A percentile compares a stretch with the other conserved stretches of the same genome.
Conservation (phyloP, 2,329 filamentous ascomycete species). For the Aspergillus versicolor region DNA sequence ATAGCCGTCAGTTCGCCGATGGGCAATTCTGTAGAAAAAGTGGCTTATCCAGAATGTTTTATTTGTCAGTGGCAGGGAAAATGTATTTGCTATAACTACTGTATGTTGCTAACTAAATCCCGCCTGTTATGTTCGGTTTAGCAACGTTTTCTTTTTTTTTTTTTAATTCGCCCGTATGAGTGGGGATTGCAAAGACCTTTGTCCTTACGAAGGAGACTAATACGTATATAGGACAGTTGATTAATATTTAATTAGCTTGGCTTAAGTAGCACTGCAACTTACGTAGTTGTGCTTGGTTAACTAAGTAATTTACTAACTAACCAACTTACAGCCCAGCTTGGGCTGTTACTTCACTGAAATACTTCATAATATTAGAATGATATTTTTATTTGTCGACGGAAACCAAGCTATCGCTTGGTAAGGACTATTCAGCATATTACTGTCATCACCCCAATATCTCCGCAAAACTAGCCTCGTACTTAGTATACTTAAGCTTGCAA, state of each 20-base stretch:
- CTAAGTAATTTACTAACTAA: neutral
- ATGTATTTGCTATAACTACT: neutral
- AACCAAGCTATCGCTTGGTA: neutral
- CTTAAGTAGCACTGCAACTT: neutral
- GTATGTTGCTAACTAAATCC: neutral
- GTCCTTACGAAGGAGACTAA: no score
- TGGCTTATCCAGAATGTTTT: no score
- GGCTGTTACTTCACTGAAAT: neutral
- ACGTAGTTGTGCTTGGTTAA: neutral
- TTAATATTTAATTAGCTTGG: neutral
- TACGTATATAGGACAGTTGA: no score
- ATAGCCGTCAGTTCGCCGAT: no score
- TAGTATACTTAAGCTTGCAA: neutral
- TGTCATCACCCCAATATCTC: neutral
- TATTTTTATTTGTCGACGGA: neutral
- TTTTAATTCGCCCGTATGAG: no score
- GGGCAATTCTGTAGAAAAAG: no score
- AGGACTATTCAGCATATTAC: neutral
- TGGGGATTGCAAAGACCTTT: no score
- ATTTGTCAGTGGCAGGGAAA: no score
- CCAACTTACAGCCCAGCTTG: no score
- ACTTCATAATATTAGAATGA: neutral
- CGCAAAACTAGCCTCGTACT: neutral
- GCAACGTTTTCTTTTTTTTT: no score
- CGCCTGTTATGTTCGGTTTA: no score